Evolutionary conservation across 371 early-diverging fungal genomes (phyloP).

Genomic region (Chytridiales sp.): DNA sequence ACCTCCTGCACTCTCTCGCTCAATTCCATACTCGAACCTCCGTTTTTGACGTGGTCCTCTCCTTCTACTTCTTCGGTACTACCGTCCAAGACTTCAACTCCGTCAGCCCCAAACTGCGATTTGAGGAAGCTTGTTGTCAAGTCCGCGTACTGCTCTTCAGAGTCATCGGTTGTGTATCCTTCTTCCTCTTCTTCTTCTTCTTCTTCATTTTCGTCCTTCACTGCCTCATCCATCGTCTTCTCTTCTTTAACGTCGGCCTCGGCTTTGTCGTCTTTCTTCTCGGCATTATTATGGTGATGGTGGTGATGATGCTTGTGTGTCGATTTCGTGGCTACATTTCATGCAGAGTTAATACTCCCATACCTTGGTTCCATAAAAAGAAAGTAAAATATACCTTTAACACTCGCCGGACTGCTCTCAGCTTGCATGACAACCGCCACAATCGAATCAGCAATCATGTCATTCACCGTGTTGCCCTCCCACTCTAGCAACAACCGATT

Average conservation of each 20-base stretch:
- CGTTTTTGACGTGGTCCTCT: too few relatives aligned
- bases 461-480: conserved; percentile 88
- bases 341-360: neutral
- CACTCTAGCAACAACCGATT: conserved; percentile 69
- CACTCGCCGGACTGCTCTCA: conserved; percentile 86
- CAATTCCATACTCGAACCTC: too few relatives aligned
- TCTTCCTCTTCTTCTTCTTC: conserved; percentile 13
- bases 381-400: conserved; percentile 60
- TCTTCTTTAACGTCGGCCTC: conserved; percentile 5
- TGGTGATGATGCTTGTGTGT: conserved; percentile 6
- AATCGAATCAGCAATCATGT: conserved; percentile 95
- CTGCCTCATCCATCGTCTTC: conserved; percentile 7
- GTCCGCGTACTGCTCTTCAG: neutral
- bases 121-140: conserved; percentile 7
- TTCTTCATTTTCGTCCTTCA: conserved; percentile 13
- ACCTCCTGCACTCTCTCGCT: too few relatives aligned
- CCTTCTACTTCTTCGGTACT: too few relatives aligned
- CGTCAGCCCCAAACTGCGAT: conserved; percentile 40
- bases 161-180: neutral
- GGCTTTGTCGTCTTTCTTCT: conserved; percentile 4
- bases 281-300: neutral
- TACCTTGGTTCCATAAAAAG: neutral
- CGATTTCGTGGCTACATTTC: neutral
- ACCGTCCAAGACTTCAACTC: too few relatives aligned
- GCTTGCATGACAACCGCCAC: conserved; percentile 81